Evolutionary conservation across 306 rosid genomes (phyloP), one percentile per base, ranked within the genome.

Genomic region (Lagenaria siceraria): DNA sequence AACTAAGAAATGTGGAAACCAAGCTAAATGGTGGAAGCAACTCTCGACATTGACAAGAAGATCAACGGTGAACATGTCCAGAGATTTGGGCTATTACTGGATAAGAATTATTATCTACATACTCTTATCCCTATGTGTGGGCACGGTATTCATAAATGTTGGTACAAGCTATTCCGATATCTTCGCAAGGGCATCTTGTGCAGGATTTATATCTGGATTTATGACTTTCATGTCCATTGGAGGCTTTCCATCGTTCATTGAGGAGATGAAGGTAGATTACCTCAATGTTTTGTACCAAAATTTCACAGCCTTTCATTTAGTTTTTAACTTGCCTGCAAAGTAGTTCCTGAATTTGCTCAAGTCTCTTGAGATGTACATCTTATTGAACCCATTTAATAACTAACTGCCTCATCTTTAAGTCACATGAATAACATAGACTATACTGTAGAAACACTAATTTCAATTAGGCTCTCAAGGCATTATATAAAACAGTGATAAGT

Each of bases 201-300:
- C 90, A 1, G 98, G 91, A 15, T 94, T 91, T 77, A 51, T 94
- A 15, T 87, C 96, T 24, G 96, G 97, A 64, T 94, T 90, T 89
- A 91, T 94, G 98, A 90, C 97, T 64, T 94, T 91, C 89, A 89
- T 89, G 97, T 84, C 98, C 78, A 91, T 94, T 19, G 96, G 95
- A 81, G 98, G 97, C 80, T 94, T 94, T 83, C 98, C 96, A 74
- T 94, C 97, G 42, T 94, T 91, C 87, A 86, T 94, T 29, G 98
- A 94, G 83, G 98, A 94, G 83, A 87, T 94, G 90, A 94, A 91
- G 96, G 97, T 91, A 80, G 35, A 29, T 73, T 46, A 40, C 58
- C 53, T 46, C 58, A 52, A 5, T 22, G 74, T n/a, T 64, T 35
- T 8, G 12, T 63, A 15, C 25, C 48, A 64, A 64, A 65, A 65